Conservation (phyloP, 1,139 yeast genomes). For the Hyphopichia khmerensis region DNA sequence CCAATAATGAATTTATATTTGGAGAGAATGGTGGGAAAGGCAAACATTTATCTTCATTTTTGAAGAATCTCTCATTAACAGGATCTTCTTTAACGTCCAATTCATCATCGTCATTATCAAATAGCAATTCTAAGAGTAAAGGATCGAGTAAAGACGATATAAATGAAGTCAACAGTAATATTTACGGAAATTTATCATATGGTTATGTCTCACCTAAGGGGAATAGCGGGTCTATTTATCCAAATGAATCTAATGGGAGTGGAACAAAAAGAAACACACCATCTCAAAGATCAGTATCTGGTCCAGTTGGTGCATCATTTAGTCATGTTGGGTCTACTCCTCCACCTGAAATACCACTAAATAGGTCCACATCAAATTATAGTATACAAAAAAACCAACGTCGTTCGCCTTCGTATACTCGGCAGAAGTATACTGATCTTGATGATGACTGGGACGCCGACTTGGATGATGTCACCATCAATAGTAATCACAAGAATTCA, state of each 20-base stretch:
- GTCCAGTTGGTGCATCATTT: slow-evolving; percentile 15
- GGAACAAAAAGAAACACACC: slow-evolving; percentile 12
- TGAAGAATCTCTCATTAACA: slow-evolving; percentile 48
- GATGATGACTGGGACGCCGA: slow-evolving; percentile 96
- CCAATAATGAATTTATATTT: slow-evolving; percentile 59
- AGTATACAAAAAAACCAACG: slow-evolving; percentile 1
- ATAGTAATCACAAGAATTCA: slow-evolving; percentile 4
- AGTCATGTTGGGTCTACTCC: slow-evolving; percentile 13
- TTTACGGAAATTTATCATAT: slow-evolving; percentile 41
- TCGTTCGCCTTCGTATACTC: slow-evolving; percentile 11
- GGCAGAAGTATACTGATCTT: slow-evolving; percentile 50
- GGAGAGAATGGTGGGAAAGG: slow-evolving; percentile 72
- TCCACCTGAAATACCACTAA: slow-evolving; percentile 6
- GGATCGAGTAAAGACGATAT: slow-evolving; percentile 13
- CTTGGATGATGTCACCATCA: slow-evolving; percentile 47
- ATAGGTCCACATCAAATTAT: neutral
- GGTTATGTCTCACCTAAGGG: slow-evolving; percentile 11
- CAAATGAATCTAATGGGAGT: slow-evolving; percentile 7
- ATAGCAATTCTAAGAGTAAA: neutral
- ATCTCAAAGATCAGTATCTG: slow-evolving; percentile 21
- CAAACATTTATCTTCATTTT: slow-evolving; percentile 57
- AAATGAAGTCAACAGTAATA: slow-evolving; percentile 36
- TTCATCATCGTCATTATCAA: slow-evolving; percentile 8
- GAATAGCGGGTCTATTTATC: slow-evolving; percentile 17
- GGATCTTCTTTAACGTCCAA: slow-evolving; percentile 8